A percentile compares a stretch with the other conserved stretches of the same genome.
These are phyloP conservation scores for Halteria grandinella DNA, from an alignment of 73 alveolate genomes.

Conservation along the genomic window DNA sequence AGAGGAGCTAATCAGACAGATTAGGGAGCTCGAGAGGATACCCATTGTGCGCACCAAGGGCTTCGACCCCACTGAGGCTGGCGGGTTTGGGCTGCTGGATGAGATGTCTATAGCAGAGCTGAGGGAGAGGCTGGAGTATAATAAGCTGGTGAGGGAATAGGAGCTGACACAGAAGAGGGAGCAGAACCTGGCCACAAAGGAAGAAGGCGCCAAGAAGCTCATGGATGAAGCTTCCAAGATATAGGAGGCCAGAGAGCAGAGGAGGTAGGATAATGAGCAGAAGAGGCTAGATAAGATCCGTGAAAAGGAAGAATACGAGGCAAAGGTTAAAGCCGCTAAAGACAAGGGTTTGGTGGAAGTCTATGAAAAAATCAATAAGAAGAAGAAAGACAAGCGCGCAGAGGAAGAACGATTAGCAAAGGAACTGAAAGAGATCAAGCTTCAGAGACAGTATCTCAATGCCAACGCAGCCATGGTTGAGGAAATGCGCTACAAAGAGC, in stretches of 20 bases:
- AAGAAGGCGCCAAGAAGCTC: constrained; percentile 74
- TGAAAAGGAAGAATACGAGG: constrained; percentile 82
- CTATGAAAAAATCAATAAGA: constrained; percentile 86
- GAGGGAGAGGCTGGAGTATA: constrained; percentile 93
- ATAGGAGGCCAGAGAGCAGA: constrained; percentile 80
- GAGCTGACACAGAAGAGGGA: constrained; percentile 88
- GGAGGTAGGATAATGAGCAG: constrained; percentile 80
- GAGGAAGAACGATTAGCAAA: constrained; percentile 96
- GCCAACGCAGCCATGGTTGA: constrained; percentile 96
- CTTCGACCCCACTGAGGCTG: constrained; percentile 98
- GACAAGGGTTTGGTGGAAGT: constrained; percentile 94
- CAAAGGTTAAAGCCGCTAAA: constrained; percentile 81
- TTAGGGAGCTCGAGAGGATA: constrained; percentile 94
- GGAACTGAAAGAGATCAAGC: constrained; percentile 93
- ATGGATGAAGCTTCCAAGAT: constrained; percentile 77
- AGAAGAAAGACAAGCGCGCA: constrained; percentile 85
- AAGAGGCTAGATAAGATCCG: constrained; percentile 87
- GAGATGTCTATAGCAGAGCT: constrained; percentile 97
- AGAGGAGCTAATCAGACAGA: constrained; percentile 95
- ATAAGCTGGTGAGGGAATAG: constrained; percentile 83
- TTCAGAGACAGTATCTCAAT: constrained; percentile 94
- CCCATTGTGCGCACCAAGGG: constrained; percentile 97
- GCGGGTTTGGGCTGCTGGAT: constrained; percentile 97
- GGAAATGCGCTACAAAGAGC: constrained; percentile 95
- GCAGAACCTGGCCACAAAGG: constrained; percentile 75